Evolutionary conservation across 2,329 filamentous ascomycete genomes (phyloP).

Genomic region (Claviceps purpurea): DNA sequence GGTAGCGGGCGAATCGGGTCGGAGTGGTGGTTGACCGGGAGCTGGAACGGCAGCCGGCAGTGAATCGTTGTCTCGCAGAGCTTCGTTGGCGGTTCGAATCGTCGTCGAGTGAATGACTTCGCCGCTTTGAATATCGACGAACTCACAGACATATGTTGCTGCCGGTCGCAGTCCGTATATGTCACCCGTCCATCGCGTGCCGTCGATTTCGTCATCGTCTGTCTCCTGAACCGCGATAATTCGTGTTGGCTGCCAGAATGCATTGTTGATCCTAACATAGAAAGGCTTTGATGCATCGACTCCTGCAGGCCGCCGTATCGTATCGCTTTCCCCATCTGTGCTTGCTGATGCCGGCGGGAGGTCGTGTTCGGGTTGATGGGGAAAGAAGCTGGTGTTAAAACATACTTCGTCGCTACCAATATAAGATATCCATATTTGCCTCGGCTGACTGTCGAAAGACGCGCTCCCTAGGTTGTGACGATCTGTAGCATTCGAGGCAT

Average conservation of each 20-base stretch:
- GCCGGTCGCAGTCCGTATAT: slow-evolving; percentile 57
- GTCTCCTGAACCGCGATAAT: slow-evolving; percentile 37
- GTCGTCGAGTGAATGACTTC: slow-evolving; percentile 58
- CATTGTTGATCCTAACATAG: slow-evolving; percentile 66
- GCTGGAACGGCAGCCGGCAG: slow-evolving; percentile 17
- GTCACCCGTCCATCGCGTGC: slow-evolving; percentile 53
- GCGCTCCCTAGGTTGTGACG: slow-evolving; percentile 66
- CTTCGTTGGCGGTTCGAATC: slow-evolving; percentile 49
- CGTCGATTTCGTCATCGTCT: slow-evolving; percentile 17
- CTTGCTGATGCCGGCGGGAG: slow-evolving; percentile 12
- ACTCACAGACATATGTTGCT: slow-evolving; percentile 68
- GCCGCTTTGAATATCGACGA: slow-evolving; percentile 54
- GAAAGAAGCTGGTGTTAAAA: slow-evolving; percentile 59
- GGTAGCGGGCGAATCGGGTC: slow-evolving; percentile 63
- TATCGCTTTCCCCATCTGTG: slow-evolving; percentile 17
- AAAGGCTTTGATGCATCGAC: slow-evolving; percentile 63
- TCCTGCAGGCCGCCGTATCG: slow-evolving; percentile 26
- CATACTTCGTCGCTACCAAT: slow-evolving; percentile 65
- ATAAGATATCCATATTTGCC: slow-evolving; percentile 70
- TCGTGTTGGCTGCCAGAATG: slow-evolving; percentile 64
- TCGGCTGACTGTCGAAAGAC: slow-evolving; percentile 54
- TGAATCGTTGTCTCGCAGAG: slow-evolving; percentile 19
- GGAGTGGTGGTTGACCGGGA: slow-evolving; percentile 44
- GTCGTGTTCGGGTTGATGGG: slow-evolving; percentile 22
- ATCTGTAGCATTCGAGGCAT: slow-evolving; percentile 61